Evolutionary conservation across 2,329 filamentous ascomycete species (phyloP), one percentile per base, ranked within the genome.

Genomic region (Ceratocystis harringtonii): DNA sequence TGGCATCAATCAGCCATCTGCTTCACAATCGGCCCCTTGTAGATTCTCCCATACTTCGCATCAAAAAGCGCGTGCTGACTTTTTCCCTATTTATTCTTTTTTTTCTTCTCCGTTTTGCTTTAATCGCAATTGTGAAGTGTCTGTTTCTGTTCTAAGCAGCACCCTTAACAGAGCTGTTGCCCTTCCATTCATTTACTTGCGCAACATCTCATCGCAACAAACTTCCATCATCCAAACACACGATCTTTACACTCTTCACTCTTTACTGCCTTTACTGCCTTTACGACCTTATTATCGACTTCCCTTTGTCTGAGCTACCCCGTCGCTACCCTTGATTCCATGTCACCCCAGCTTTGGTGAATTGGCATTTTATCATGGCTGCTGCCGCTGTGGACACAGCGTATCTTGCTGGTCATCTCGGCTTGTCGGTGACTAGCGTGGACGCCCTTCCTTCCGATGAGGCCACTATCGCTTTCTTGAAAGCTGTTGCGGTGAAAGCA

Each of bases 391-490:
- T 91, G 72, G 88, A 92, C 77, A 78, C 86, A 70, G 82, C 81
- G 75, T 90, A 89, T 76, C 77, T 92, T 71, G 85, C 88, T 74
- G 81, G 83, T 74, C 86, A 89, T 72, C 83, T 88, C 71, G 81
- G 83, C 72, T 77, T 92, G 73, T 81, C 87, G 32, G 81, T 89
- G 75, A 77, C 80, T 22, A 84, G 81, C 30, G 73, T 92, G 61
- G 77, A 80, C 61, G 79, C 81, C 28, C 76, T 86, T 70, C 78
- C 85, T 50, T 84, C 86, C 66, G 79, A 82, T 48, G 89, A 89
- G 61, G 96, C 91, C 2, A 88, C 96, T 69, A 81, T 83, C 67
- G 79, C 83, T 52, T 80, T 99, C 63, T 81, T 99, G 50, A 80
- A 84, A 68, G 86, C 88, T 30, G 83, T 97, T 64, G 82, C 86